Evolutionary conservation across 1,284 basidiomycete species (phyloP), one percentile per base, ranked within the genome.

Genomic region (Boletellus deceptivus): DNA sequence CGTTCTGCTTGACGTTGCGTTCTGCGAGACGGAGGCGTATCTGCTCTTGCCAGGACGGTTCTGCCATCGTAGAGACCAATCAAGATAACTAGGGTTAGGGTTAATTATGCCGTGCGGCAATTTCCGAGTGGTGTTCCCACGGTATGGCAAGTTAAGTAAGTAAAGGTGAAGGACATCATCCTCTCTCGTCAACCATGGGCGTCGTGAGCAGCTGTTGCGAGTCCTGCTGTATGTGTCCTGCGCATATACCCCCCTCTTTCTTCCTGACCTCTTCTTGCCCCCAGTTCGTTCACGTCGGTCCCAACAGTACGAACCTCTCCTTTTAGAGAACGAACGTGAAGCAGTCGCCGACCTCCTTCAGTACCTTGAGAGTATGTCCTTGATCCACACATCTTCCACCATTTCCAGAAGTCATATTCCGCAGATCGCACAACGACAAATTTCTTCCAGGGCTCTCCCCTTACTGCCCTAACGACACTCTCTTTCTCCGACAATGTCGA

Each of bases 401-500:
- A 3, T 29, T 58, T 46, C 54, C 54, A 52, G 49, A 59, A 43
- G 43, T n/a, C 18, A 1, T 35, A 33, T 55, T 33, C 46, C 39
- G 11, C 68, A 97, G 93, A 98, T 79, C 91, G 93, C 60, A 89
- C 89, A 10, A 93, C 91, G 4, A 97, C 94, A 70, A 96, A 97
- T 76, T 97, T 97, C 80, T 98, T 97, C 75, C 79, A 83, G 49
- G 94, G 94, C 48, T 88, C 90, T 24, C 96, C 97, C 17, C 84
- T 99, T 50, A 82, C 87, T 48, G 94, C 97, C 40, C 79, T 99
- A 55, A 98, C 95, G 13, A 99, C 94, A 53, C 87, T 99, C 57
- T 98, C 94, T 14, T 99, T 98, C 77, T 95, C 92, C 31, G 97
- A 99, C 77, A 99, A 99, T 75, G 97, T 99, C 63, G 97, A 99